Evolutionary conservation across 768 basidiomycete species (phyloP).

Genomic region (Podaxis mareebaensis): DNA sequence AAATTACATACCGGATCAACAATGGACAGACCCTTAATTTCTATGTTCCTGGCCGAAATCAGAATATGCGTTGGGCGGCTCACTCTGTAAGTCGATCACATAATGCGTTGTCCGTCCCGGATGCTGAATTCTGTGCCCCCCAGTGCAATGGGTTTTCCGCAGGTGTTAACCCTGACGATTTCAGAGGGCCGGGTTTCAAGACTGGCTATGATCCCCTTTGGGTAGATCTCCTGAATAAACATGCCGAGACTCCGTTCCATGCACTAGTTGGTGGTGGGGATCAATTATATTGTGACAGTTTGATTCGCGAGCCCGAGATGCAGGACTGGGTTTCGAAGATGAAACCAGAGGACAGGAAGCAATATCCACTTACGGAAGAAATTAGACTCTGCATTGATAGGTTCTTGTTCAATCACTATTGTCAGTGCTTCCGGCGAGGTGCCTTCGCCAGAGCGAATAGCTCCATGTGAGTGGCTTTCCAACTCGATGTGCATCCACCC

Average conservation of each 20-base stretch:
- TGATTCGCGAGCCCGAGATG: conserved; percentile 86
- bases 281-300: conserved; percentile 84
- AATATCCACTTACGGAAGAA: conserved; percentile 63
- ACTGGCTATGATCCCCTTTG: conserved; percentile 90
- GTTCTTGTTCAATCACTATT: conserved; percentile 92
- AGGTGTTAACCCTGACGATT: conserved; percentile 88
- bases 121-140: not conserved
- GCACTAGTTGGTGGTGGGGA: conserved; percentile 93
- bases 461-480: conserved; percentile 65
- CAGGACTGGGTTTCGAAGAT: conserved; percentile 77
- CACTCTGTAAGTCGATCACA: conserved; percentile 62
- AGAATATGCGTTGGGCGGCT: conserved; percentile 91
- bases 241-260: conserved; percentile 81
- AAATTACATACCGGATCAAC: conserved; percentile 81
- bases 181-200: conserved; percentile 77
- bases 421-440: conserved; percentile 79
- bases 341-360: conserved; percentile 59
- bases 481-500: conserved; percentile 6
- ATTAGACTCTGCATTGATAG: conserved; percentile 79
- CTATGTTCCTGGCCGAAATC: conserved; percentile 73
- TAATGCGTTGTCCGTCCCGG: not conserved
- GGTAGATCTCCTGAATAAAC: conserved; percentile 87
- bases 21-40: conserved; percentile 76
- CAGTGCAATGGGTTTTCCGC: conserved; percentile 89
- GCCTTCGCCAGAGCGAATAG: conserved; percentile 91